These are phyloP conservation scores for Lactarius quietus DNA, from an alignment of 768 basidiomycete genomes.

Conservation along the genomic window DNA sequence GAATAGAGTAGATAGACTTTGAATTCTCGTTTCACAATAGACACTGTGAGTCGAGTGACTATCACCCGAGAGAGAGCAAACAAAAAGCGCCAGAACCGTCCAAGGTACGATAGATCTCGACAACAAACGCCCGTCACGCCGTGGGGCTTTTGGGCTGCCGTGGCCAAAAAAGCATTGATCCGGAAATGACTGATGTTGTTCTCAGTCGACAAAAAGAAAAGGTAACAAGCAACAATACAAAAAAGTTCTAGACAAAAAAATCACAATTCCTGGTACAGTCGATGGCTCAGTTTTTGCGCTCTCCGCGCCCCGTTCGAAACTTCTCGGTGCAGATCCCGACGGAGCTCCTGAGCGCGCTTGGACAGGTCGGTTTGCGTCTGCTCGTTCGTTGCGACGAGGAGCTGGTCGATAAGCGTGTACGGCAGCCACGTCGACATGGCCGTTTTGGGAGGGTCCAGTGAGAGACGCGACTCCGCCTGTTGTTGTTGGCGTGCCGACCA, in stretches of 20 bases:
- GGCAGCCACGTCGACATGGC: slow-evolving; percentile 75
- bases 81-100: neutral
- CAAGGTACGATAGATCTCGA: neutral
- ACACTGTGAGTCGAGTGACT: too few species aligned
- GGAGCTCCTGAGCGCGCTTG: slow-evolving; percentile 37
- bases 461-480: slow-evolving; percentile 55
- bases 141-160: neutral
- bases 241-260: neutral
- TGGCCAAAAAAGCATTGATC: too few species aligned
- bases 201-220: neutral
- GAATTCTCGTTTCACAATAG: neutral
- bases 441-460: slow-evolving; percentile 49
- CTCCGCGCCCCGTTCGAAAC: slow-evolving; percentile 62
- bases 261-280: slow-evolving; percentile 21
- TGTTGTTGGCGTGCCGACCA: too few species aligned
- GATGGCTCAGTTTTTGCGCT: slow-evolving; percentile 56
- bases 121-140: neutral
- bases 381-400: slow-evolving; percentile 59
- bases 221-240: neutral
- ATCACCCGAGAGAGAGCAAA: neutral
- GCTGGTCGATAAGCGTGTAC: slow-evolving; percentile 80
- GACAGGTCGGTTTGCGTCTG: slow-evolving; percentile 44
- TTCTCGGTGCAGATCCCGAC: slow-evolving; percentile 54
- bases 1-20: too few species aligned
- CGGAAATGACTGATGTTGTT: neutral